Evolutionary conservation across 2,329 filamentous ascomycete species (phyloP).

Genomic region (Pezicula rhizophila): DNA sequence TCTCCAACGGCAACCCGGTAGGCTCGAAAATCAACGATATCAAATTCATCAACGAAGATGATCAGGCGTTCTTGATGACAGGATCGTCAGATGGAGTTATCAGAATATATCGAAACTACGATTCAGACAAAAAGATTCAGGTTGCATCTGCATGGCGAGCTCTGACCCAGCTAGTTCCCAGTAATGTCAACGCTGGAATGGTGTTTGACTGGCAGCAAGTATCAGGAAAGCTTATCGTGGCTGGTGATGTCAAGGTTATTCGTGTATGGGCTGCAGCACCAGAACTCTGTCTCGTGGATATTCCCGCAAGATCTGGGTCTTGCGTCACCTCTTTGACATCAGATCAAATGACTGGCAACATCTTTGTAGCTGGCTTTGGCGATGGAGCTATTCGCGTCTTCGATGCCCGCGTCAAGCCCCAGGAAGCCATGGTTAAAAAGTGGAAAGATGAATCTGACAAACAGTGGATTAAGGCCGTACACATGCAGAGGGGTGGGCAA

Average conservation of each 20-base stretch:
- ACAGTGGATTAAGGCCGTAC: conserved; percentile 92
- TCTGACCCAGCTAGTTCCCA: conserved; percentile 86
- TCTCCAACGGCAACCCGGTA: conserved; percentile 89
- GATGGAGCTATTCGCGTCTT: conserved; percentile 93
- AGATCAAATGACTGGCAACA: conserved; percentile 94
- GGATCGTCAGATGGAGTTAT: conserved; percentile 93
- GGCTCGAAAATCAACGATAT: conserved; percentile 92
- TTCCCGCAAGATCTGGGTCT: conserved; percentile 87
- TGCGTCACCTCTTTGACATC: conserved; percentile 95
- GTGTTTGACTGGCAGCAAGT: conserved; percentile 99
- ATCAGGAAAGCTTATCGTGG: conserved; percentile 90
- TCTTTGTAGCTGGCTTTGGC: conserved; percentile 93
- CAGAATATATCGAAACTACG: conserved; percentile 89
- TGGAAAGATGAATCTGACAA: conserved; percentile 85
- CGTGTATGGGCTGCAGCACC: conserved; percentile 92
- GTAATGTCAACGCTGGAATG: conserved; percentile 89
- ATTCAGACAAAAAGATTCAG: conserved; percentile 68
- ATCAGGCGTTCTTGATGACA: conserved; percentile 89
- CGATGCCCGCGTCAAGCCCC: conserved; percentile 76
- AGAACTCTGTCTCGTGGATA: conserved; percentile 89
- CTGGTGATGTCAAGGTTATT: conserved; percentile 92
- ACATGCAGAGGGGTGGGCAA: conserved; percentile 93
- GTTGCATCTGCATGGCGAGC: conserved; percentile 89
- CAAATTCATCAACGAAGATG: conserved; percentile 97
- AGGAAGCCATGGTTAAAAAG: conserved; percentile 88